phyloP scores from a whole-genome alignment of 2,329 filamentous ascomycete species.

The Ophiostoma sp. region DNA sequence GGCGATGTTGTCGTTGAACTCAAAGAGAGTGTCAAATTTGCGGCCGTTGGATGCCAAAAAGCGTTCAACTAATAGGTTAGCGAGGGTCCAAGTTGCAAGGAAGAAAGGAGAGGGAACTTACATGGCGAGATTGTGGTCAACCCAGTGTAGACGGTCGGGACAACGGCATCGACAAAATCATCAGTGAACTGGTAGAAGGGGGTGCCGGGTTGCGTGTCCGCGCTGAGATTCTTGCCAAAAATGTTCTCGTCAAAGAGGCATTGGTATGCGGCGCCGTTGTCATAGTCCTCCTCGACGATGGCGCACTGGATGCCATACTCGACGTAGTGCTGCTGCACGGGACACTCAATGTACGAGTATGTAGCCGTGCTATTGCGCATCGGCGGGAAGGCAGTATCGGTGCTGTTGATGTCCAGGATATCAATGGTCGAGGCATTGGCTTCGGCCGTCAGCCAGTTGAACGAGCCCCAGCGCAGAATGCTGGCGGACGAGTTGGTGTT shows the following conservation, averaged over 20 bases:
- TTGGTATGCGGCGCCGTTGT: not conserved
- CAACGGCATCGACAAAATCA: not conserved
- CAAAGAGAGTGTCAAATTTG: not conserved
- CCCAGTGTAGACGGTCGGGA: not conserved
- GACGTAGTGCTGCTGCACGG: slow-evolving; percentile 25
- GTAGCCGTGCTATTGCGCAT: not conserved
- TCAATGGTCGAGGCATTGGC: not conserved
- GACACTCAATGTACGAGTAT: slow-evolving; percentile 30
- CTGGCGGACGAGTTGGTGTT: not conserved
- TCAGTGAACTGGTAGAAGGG: not conserved
- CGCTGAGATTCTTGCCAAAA: not conserved
- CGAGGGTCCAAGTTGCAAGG: not conserved
- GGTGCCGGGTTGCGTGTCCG: not conserved
- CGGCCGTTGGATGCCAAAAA: not conserved
- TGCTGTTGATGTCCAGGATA: not conserved
- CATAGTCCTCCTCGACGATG: not conserved
- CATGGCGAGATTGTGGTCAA: not conserved
- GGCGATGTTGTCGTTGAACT: not conserved
- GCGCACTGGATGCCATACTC: slow-evolving; percentile 21
- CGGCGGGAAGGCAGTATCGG: not conserved
- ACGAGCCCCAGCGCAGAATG: not conserved
- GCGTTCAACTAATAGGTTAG: not conserved
- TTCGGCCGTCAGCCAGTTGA: not conserved
- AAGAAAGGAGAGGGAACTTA: not conserved
- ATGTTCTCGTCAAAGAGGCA: not conserved